Evolutionary conservation across 2,329 filamentous ascomycete species (phyloP).

Genomic region (Fusarium sp.): DNA sequence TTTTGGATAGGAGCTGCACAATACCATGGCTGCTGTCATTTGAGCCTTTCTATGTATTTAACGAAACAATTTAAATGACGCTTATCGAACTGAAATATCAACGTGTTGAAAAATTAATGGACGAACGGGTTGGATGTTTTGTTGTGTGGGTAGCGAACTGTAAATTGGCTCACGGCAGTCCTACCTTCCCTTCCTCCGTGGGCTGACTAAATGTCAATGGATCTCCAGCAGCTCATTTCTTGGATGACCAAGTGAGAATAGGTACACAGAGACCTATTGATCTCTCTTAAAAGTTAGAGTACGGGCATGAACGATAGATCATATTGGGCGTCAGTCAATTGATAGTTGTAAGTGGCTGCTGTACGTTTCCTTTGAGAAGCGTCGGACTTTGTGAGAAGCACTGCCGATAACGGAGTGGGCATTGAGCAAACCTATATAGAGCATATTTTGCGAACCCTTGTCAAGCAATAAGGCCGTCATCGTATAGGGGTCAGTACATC

Average conservation of each 20-base stretch:
- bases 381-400: neutral
- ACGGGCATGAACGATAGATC: neutral
- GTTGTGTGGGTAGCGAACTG: slow-evolving; percentile 5
- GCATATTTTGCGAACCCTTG: neutral
- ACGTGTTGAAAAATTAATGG: slow-evolving; percentile 4
- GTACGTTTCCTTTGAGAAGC: neutral
- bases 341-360: neutral
- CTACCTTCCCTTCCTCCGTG: slow-evolving; percentile 36
- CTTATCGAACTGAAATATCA: slow-evolving; percentile 16
- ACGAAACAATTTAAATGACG: slow-evolving; percentile 15
- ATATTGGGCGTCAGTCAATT: neutral
- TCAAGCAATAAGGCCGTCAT: slow-evolving; percentile 38
- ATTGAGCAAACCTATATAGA: neutral
- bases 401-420: slow-evolving; percentile 17
- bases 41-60: slow-evolving; percentile 22
- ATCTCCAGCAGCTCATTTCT: neutral
- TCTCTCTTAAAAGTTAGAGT: rapidly evolving
- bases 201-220: slow-evolving; percentile 31
- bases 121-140: slow-evolving; percentile 1
- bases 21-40: slow-evolving; percentile 46
- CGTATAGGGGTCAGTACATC: slow-evolving; percentile 47
- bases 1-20: slow-evolving; percentile 29
- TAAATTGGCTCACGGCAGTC: slow-evolving; percentile 27
- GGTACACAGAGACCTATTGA: no score
- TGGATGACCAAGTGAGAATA: no score